A percentile compares a stretch with the other conserved stretches of the same genome.
These are phyloP conservation scores for Paramecium octaurelia DNA, from an alignment of 73 alveolate genomes.

Conservation along the genomic window DNA sequence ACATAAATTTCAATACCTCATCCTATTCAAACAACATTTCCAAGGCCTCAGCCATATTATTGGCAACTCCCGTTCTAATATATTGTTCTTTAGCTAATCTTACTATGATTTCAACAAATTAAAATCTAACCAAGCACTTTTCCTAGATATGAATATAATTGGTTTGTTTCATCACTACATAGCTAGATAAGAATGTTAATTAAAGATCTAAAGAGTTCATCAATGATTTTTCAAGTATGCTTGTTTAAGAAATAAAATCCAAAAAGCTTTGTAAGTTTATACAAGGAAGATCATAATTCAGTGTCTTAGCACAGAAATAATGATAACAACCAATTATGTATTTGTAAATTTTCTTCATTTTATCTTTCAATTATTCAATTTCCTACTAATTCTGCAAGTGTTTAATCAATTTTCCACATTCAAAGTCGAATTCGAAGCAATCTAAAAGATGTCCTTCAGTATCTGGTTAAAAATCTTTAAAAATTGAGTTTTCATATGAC, in stretches of 20 bases:
- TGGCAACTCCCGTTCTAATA: background rate
- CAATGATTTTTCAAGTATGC: background rate
- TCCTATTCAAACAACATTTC: background rate
- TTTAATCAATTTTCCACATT: slow-evolving; percentile 29
- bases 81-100: slow-evolving; percentile 45
- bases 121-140: slow-evolving; percentile 39
- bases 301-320: slow-evolving; percentile 18
- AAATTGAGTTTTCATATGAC: slow-evolving; percentile 26
- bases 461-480: slow-evolving; percentile 28
- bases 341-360: background rate
- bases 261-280: background rate
- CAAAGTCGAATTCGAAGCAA: slow-evolving; percentile 48
- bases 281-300: slow-evolving; percentile 27
- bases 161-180: background rate
- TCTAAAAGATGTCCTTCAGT: slow-evolving; percentile 42
- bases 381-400: background rate
- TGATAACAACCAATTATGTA: slow-evolving; percentile 7
- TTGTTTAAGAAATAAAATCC: background rate
- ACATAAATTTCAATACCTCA: background rate
- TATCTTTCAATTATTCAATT: background rate
- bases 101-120: background rate
- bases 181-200: slow-evolving; percentile 25
- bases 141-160: background rate
- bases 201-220: slow-evolving; percentile 14
- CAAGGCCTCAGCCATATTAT: background rate